Evolutionary conservation across 208 protist species (phyloP).

Genomic region (Leishmania tarentolae): DNA sequence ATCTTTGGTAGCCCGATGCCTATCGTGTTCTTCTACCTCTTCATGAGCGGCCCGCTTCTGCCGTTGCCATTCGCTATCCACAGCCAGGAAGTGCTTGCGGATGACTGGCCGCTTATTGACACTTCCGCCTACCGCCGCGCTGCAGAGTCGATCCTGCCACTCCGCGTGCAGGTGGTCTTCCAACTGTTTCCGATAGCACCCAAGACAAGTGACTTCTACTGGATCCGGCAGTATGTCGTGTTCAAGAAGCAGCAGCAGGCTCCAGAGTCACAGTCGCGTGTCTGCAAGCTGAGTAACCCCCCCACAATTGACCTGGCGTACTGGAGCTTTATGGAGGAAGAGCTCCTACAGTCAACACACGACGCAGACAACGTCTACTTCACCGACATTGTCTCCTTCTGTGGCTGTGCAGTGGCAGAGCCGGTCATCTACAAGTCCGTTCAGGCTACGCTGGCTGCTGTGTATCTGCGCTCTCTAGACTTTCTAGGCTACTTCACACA

Average conservation of each 20-base stretch:
- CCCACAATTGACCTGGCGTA: slow-evolving; percentile 59
- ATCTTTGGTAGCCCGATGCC: slow-evolving; percentile 70
- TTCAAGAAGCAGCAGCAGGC: slow-evolving; percentile 31
- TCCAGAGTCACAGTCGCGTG: slow-evolving; percentile 31
- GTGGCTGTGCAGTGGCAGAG: slow-evolving; percentile 35
- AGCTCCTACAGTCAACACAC: slow-evolving; percentile 20
- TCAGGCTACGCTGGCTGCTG: slow-evolving; percentile 50
- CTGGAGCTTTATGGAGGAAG: slow-evolving; percentile 49
- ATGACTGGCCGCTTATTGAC: slow-evolving; percentile 89
- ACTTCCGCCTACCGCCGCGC: slow-evolving; percentile 65
- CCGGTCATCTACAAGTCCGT: slow-evolving; percentile 33
- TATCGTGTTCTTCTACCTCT: slow-evolving; percentile 63
- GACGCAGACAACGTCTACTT: slow-evolving; percentile 49
- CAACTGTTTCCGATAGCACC: slow-evolving; percentile 55
- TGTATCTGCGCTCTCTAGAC: slow-evolving; percentile 86
- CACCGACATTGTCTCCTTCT: slow-evolving; percentile 59
- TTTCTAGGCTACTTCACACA: slow-evolving; percentile 92
- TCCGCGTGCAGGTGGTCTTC: slow-evolving; percentile 75
- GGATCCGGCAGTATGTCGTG: slow-evolving; percentile 68
- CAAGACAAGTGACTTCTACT: slow-evolving; percentile 33
- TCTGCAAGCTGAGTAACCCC: slow-evolving; percentile 50
- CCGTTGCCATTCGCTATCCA: slow-evolving; percentile 68
- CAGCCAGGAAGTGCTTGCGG: slow-evolving; percentile 57
- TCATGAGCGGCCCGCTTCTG: slow-evolving; percentile 65
- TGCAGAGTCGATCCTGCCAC: slow-evolving; percentile 74